Evolutionary conservation across 805 yeast species (phyloP).

Genomic region (Teunomyces aglyptinius): DNA sequence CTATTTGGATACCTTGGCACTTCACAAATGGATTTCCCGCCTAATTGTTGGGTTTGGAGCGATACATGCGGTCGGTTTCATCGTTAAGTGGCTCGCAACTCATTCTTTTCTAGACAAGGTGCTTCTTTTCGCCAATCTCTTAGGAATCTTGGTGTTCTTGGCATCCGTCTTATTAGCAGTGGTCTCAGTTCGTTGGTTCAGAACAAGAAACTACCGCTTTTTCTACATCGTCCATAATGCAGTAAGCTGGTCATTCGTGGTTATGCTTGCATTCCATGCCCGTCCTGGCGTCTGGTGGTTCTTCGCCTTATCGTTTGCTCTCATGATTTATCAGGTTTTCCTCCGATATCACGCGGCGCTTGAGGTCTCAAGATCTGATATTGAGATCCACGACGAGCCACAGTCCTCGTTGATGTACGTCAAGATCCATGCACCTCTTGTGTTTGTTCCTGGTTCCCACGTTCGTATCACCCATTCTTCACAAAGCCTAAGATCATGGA

Average conservation of each 20-base stretch:
- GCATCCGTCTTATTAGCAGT: slow-evolving; percentile 36
- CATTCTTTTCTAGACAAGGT: slow-evolving; percentile 32
- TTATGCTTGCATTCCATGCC: slow-evolving; percentile 57
- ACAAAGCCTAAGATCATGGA: slow-evolving; percentile 21
- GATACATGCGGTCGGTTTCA: slow-evolving; percentile 54
- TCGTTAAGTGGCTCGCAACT: slow-evolving; percentile 46
- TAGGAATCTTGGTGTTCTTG: slow-evolving; percentile 49
- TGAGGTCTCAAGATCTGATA: slow-evolving; percentile 9
- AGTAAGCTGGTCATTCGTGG: slow-evolving; percentile 44
- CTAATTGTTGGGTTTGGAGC: slow-evolving; percentile 44
- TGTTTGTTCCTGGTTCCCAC: slow-evolving; percentile 57
- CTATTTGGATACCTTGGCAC: slow-evolving; percentile 52
- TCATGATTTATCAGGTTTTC: slow-evolving; percentile 37
- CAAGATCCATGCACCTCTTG: neutral
- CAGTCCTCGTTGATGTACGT: neutral
- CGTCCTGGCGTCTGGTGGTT: slow-evolving; percentile 59
- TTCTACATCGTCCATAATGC: slow-evolving; percentile 61
- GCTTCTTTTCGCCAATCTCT: slow-evolving; percentile 40
- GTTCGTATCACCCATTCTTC: slow-evolving; percentile 32
- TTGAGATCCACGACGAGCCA: slow-evolving; percentile 14
- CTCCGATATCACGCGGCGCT: slow-evolving; percentile 24
- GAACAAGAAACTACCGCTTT: slow-evolving; percentile 47
- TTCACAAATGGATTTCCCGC: slow-evolving; percentile 76
- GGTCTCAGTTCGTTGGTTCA: slow-evolving; percentile 47
- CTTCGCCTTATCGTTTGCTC: slow-evolving; percentile 17